Base-by-base conservation (phyloP, 352 stramenopile species). In the Phytophthora kernoviae region DNA sequence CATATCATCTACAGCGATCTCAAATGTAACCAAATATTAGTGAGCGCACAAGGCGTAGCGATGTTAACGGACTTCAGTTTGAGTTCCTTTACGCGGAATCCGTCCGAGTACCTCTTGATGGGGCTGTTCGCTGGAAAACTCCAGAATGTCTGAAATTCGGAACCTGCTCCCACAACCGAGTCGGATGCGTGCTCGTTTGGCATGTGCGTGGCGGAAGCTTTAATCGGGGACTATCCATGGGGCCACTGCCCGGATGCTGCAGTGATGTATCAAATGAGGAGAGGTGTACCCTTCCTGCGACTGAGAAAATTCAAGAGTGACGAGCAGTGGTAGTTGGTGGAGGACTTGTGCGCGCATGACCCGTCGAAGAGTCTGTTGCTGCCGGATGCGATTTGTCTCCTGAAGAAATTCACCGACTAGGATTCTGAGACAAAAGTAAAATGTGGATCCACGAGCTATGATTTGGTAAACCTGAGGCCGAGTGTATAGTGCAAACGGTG, bases 11-110 rank as follows among this genome's bases (percentile, higher is more conserved):
- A 73, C 32, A 47, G 43, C 12, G 53, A 62, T 6, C 46, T 69
- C 26, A 69, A 65, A 17, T 39, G 41, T 34, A 49, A 65, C 30
- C 54, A 64, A 22, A 58, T 69, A n/a, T 15, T 68, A 18, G 43
- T 68, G 14, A 50, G 40, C 5, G 8, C 14, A 6, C 51, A 59
- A 14, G 52, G 54, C 7, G 56, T 36, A 14, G 57, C 36, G 6
- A 49, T 54, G 46, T 39, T 71, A 2, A 53, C 51, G 12, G 62
- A 71, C 42, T 71, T 71, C 39, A 58, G 57, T 0, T 32, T 54
- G 15, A 54, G 43, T n/a, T 54, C 43, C 21, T 24, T 51, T 21
- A n/a, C 15, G 17, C 33, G 21, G 34, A 34, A 2, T 48, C 53
- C 30, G 5, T 12, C 0, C 24, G 22, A 10, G 5, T 17, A 18